These are phyloP conservation scores for Cyberlindnera mississippiensis DNA, from an alignment of 805 yeast species.

Conservation along the genomic window DNA sequence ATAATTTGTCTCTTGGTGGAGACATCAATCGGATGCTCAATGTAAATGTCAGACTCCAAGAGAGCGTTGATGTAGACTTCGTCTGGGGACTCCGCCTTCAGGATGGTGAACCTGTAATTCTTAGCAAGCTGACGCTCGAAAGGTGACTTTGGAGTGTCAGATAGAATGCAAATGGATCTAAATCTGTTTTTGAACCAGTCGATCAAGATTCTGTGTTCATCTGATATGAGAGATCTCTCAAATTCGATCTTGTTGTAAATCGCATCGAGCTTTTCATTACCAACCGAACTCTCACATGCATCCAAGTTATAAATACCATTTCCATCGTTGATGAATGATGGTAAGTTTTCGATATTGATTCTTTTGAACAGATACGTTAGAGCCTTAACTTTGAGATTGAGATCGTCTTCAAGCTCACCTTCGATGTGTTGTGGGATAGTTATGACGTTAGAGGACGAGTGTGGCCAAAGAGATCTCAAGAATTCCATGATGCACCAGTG, in stretches of 20 bases:
- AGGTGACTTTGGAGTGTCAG: conserved; percentile 40
- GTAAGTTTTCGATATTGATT: conserved; percentile 38
- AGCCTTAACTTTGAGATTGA: conserved; percentile 59
- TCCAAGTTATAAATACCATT: conserved; percentile 25
- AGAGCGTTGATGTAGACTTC: conserved; percentile 43
- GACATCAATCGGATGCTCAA: conserved; percentile 47
- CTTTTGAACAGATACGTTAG: conserved; percentile 55
- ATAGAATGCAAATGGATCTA: conserved; percentile 53
- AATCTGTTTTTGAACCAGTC: conserved; percentile 68
- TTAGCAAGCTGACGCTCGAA: conserved; percentile 20
- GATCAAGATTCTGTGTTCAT: conserved; percentile 60
- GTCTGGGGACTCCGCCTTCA: conserved; percentile 39
- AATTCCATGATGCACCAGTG: conserved; percentile 20
- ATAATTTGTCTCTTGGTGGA: conserved; percentile 39
- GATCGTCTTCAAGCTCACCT: conserved; percentile 50
- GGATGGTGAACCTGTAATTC: conserved; percentile 33
- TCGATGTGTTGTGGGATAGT: conserved; percentile 46
- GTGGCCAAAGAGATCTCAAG: conserved; percentile 32
- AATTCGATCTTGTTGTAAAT: conserved; percentile 50
- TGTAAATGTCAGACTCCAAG: conserved; percentile 47
- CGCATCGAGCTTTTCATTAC: conserved; percentile 43
- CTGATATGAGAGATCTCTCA: conserved; percentile 38
- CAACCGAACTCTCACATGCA: neutral
- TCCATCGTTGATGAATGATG: conserved; percentile 38
- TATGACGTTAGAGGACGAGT: conserved; percentile 30